Evolutionary conservation across 257 asterid species (phyloP).

Genomic region (Osmanthus fragrans): DNA sequence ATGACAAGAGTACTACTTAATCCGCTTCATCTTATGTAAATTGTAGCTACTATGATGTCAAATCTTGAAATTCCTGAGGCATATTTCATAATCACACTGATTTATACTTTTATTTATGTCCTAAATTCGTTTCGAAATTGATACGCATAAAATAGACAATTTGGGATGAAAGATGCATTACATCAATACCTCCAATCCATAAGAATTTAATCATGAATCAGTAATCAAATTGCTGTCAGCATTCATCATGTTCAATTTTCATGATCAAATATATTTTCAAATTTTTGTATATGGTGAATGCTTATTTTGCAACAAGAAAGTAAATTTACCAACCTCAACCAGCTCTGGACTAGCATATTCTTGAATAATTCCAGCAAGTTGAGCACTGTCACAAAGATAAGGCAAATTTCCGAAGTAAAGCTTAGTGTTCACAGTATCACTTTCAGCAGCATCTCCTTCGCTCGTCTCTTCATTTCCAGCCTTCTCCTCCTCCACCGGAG

Average conservation of each 20-base stretch:
- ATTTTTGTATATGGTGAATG: background rate
- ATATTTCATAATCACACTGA: background rate
- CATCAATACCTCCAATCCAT: too few relatives aligned
- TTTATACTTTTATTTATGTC: too few relatives aligned
- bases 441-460: slow-evolving; percentile 27
- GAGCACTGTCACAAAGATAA: slow-evolving; percentile 81
- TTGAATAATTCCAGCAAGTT: slow-evolving; percentile 92
- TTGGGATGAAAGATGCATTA: too few relatives aligned
- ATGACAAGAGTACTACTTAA: too few relatives aligned
- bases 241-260: background rate
- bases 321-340: slow-evolving; percentile 60
- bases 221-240: background rate
- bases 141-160: too few relatives aligned
- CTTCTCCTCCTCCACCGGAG: slow-evolving; percentile 32
- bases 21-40: too few relatives aligned
- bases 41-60: background rate
- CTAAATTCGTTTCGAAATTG: too few relatives aligned
- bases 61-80: background rate
- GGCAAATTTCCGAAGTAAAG: slow-evolving; percentile 94
- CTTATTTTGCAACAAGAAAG: background rate
- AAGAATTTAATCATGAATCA: too few relatives aligned
- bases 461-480: slow-evolving; percentile 20
- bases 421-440: slow-evolving; percentile 52
- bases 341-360: slow-evolving; percentile 86
- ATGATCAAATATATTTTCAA: too few relatives aligned